Conservation (phyloP, 805 yeast species). For the Lachancea mirantina region DNA sequence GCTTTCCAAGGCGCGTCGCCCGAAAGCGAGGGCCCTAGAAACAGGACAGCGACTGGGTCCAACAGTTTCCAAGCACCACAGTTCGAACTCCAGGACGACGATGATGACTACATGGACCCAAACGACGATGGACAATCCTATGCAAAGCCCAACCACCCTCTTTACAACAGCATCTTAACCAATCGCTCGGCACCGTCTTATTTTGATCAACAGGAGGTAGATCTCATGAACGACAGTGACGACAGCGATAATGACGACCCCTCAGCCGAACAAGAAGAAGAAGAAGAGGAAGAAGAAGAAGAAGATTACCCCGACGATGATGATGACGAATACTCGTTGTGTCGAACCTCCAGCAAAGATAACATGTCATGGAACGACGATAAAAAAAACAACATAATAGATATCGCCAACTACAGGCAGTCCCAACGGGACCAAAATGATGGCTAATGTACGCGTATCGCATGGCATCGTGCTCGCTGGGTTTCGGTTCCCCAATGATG, state of each 20-base stretch:
- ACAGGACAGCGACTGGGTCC: constrained; percentile 1
- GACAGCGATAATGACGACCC: constrained; percentile 15
- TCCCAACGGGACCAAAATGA: constrained; percentile 9
- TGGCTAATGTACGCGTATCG: too few relatives aligned
- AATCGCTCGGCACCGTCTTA: constrained; percentile 12
- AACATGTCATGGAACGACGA: constrained; percentile 27
- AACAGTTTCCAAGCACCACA: constrained; percentile 36
- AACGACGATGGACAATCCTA: constrained; percentile 77
- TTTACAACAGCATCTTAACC: constrained; percentile 38
- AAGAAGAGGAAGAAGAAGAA: constrained; percentile 14
- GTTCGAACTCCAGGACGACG: constrained; percentile 43
- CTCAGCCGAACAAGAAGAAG: constrained; percentile 13
- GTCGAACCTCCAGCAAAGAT: constrained; percentile 29
- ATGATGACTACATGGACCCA: constrained; percentile 71
- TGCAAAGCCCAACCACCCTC: constrained; percentile 51
- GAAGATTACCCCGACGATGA: constrained; percentile 26
- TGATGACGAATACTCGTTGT: constrained; percentile 27
- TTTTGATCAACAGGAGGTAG: constrained; percentile 13
- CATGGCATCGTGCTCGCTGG: too few relatives aligned
- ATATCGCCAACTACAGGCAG: constrained; percentile 21
- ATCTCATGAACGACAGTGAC: constrained; percentile 17
- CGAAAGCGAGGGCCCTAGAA: neutral
- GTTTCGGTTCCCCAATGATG: too few relatives aligned
- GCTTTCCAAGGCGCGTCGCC: constrained; percentile 5
- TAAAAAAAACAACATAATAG: constrained; percentile 24